phyloP scores from a whole-genome alignment of 208 protist genomes.

The Jaenimonas drosophilae region DNA sequence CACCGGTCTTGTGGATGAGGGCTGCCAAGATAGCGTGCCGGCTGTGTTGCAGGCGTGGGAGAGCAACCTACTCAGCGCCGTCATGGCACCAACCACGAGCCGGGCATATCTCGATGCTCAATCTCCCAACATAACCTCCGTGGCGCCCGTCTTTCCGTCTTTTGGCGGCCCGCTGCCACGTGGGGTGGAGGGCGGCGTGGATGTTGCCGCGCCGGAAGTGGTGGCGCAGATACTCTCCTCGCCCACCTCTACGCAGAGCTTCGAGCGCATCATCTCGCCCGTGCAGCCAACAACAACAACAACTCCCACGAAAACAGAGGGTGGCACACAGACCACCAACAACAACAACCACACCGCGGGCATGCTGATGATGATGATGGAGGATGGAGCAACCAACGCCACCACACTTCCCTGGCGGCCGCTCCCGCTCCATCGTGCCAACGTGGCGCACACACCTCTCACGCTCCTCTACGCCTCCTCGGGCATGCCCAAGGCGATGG shows the following conservation, averaged over 20 bases:
- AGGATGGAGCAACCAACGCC: background rate
- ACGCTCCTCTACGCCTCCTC: conserved; percentile 34
- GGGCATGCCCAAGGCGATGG: conserved; percentile 42
- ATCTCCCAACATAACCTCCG: conserved; percentile 14
- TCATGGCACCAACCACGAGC: conserved; percentile 23
- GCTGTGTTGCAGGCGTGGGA: conserved; percentile 25
- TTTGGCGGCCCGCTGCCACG: no score
- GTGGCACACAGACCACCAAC: no score
- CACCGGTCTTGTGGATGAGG: conserved; percentile 33
- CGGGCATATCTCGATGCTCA: conserved; percentile 26
- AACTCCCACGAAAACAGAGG: no score
- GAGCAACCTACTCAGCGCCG: conserved; percentile 26
- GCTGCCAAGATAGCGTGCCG: conserved; percentile 8
- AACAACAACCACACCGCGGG: no score
- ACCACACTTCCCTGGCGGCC: conserved; percentile 18
- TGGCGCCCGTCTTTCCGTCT: background rate
- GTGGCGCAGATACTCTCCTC: no score
- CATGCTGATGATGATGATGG: background rate
- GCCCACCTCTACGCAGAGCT: no score
- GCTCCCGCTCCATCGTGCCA: conserved; percentile 16
- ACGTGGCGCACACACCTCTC: conserved; percentile 11
- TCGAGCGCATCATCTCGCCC: no score
- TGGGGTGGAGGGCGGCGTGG: no score
- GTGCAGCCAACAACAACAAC: no score
- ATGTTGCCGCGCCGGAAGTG: no score